These are phyloP conservation scores for Wallacemonas sp. DNA, from an alignment of 208 protist genomes.

Conservation along the genomic window DNA sequence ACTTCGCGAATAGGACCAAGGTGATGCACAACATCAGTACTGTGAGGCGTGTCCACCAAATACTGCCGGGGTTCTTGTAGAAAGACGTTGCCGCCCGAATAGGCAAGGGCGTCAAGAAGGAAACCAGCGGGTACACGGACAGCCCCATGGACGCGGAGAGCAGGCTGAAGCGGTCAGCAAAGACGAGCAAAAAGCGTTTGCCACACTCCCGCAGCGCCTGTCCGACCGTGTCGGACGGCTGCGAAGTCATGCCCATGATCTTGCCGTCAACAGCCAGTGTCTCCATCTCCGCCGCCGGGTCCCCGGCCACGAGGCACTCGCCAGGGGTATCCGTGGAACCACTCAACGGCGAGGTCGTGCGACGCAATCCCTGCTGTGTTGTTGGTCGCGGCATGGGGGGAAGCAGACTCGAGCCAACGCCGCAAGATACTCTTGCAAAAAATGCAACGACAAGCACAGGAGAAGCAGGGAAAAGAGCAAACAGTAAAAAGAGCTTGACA, in stretches of 20 bases:
- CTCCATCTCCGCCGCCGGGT: too few species aligned
- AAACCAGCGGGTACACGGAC: background rate
- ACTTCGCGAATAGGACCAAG: background rate
- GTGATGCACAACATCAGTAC: background rate
- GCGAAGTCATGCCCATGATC: background rate
- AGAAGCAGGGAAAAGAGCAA: conserved; percentile 12
- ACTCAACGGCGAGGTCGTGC: too few species aligned
- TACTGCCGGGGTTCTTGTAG: background rate
- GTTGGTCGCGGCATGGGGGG: too few species aligned
- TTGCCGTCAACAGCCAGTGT: too few species aligned
- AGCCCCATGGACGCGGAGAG: background rate
- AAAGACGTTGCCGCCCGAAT: background rate
- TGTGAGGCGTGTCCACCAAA: background rate
- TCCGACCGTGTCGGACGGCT: background rate
- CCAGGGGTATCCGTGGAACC: too few species aligned
- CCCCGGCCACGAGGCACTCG: too few species aligned
- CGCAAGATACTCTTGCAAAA: too few species aligned
- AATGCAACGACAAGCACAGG: conserved; percentile 4
- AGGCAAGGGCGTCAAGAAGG: background rate
- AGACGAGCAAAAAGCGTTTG: background rate
- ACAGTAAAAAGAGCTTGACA: too few species aligned
- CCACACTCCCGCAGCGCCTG: background rate
- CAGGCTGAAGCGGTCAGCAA: conserved; percentile 1
- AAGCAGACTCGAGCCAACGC: too few species aligned
- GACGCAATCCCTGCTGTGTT: too few species aligned